Evolutionary conservation across 2,329 filamentous ascomycete species (phyloP).

Genomic region (Aciculosporium take): DNA sequence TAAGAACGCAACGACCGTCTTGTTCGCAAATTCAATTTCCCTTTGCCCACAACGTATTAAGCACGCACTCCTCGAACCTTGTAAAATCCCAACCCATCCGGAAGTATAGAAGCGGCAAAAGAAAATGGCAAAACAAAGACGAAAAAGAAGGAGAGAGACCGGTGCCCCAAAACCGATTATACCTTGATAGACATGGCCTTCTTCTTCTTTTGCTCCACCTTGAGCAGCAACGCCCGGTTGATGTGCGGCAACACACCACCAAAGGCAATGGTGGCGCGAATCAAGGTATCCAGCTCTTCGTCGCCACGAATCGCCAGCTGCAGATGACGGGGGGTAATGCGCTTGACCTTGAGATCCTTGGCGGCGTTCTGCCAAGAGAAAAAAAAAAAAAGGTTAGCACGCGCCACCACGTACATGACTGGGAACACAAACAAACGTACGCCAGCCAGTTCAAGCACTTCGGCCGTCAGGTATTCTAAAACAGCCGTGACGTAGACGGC

Average conservation of each 20-base stretch:
- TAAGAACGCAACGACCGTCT: no score
- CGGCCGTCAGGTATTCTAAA: slow-evolving; percentile 92
- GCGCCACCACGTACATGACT: slow-evolving; percentile 1
- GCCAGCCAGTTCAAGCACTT: slow-evolving; percentile 94
- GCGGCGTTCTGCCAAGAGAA: slow-evolving; percentile 58
- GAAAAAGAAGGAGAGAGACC: slow-evolving; percentile 6
- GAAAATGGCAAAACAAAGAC: slow-evolving; percentile 7
- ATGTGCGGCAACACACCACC: slow-evolving; percentile 98
- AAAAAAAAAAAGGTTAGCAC: neutral
- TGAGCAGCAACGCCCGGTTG: slow-evolving; percentile 89
- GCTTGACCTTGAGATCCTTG: slow-evolving; percentile 99
- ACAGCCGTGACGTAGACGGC: slow-evolving; percentile 97
- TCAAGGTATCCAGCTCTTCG: slow-evolving; percentile 94
- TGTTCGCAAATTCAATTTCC: slow-evolving; percentile 3
- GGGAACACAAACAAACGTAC: slow-evolving; percentile 28
- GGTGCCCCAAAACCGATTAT: slow-evolving; percentile 13
- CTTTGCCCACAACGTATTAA: slow-evolving; percentile 1
- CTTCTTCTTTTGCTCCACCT: slow-evolving; percentile 99
- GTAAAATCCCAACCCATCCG: slow-evolving; percentile 1
- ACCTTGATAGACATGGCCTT: slow-evolving; percentile 46
- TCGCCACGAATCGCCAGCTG: slow-evolving; percentile 97
- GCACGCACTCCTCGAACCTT: slow-evolving; percentile 1
- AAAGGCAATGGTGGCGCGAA: slow-evolving; percentile 94
- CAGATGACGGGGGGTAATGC: slow-evolving; percentile 93
- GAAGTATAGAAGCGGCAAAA: neutral